These are phyloP conservation scores for Agrocybe pediades DNA, from an alignment of 768 basidiomycete genomes.

Conservation along the genomic window DNA sequence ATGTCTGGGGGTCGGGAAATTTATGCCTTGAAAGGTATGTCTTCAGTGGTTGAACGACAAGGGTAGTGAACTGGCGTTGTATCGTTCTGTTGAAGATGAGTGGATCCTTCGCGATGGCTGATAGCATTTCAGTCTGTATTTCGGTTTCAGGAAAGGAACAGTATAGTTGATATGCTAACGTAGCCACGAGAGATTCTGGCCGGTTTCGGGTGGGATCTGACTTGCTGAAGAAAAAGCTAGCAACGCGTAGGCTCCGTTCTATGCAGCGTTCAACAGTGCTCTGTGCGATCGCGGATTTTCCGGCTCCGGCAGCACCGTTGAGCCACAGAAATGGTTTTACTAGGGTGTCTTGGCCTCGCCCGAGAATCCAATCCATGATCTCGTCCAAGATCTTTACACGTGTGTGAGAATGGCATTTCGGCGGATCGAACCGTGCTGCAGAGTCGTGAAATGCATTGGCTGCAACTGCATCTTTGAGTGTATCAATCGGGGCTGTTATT, in stretches of 20 bases:
- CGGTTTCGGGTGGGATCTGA: neutral
- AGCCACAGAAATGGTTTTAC: neutral
- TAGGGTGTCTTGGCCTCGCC: slow-evolving; percentile 15
- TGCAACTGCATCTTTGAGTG: slow-evolving; percentile 27
- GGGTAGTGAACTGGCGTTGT: neutral
- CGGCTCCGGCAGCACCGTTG: neutral
- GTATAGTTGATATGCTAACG: neutral
- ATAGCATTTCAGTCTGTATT: neutral
- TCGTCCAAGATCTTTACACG: slow-evolving; percentile 5
- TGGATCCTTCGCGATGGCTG: neutral
- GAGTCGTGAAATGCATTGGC: slow-evolving; percentile 24
- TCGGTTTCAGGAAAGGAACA: neutral
- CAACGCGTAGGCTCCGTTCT: neutral
- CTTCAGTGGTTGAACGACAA: neutral
- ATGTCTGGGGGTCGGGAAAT: neutral
- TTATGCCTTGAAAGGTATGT: neutral
- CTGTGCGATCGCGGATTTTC: neutral
- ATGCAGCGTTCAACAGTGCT: slow-evolving; percentile 39
- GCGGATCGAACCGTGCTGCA: slow-evolving; percentile 3
- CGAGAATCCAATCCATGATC: slow-evolving; percentile 11
- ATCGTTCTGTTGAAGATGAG: neutral
- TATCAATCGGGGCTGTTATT: slow-evolving; percentile 23
- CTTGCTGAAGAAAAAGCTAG: neutral
- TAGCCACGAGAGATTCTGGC: neutral
- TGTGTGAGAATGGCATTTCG: slow-evolving; percentile 16